Conservation (phyloP, 2,329 filamentous ascomycete genomes). For the Aspergillus bombycis region DNA sequence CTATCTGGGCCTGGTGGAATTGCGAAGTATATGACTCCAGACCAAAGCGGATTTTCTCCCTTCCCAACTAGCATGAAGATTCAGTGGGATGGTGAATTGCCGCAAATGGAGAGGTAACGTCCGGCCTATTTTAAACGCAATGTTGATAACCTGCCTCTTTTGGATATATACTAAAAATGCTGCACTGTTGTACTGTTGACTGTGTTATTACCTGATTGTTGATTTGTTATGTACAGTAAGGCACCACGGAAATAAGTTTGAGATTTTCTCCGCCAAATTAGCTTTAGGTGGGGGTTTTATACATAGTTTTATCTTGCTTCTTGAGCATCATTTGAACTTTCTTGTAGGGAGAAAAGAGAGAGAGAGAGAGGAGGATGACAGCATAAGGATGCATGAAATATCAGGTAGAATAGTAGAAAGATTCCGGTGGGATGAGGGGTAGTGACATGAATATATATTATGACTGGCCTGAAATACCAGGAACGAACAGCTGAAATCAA, state of each 20-base stretch:
- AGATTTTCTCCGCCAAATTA: background rate
- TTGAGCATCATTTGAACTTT: background rate
- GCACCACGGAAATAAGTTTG: background rate
- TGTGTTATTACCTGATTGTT: background rate
- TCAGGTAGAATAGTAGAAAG: background rate
- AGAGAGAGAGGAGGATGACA: background rate
- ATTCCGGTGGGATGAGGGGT: background rate
- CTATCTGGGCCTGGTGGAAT: conserved; percentile 43
- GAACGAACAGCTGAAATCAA: background rate
- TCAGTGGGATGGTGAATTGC: conserved; percentile 46
- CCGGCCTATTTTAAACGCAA: background rate
- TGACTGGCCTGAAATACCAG: background rate
- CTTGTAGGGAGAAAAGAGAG: background rate
- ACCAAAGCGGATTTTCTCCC: conserved; percentile 46
- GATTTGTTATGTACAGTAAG: background rate
- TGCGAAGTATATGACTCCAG: conserved; percentile 48
- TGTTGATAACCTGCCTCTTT: background rate
- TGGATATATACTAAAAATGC: background rate
- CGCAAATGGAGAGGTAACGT: conserved; percentile 13
- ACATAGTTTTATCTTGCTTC: background rate
- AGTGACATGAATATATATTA: conserved; percentile 1
- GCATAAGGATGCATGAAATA: background rate
- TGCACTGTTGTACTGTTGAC: background rate
- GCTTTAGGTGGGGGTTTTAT: background rate
- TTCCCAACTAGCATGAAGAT: conserved; percentile 51